A percentile compares a stretch with the other conserved stretches of the same genome.
These are phyloP conservation scores for Plasmodium relictum DNA, from an alignment of 169 alveolate genomes.

Conservation along the genomic window DNA sequence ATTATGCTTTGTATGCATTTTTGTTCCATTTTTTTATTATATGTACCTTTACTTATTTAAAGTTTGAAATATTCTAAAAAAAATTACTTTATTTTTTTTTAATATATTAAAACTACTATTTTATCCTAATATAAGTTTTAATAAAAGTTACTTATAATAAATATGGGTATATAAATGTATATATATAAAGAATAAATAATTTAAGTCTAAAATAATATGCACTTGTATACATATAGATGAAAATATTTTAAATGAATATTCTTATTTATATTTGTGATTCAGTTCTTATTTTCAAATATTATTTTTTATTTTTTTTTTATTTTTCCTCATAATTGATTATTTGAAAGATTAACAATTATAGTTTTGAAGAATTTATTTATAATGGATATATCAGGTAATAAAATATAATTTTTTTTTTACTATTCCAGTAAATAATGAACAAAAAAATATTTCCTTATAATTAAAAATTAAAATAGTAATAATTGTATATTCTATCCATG, in stretches of 20 bases:
- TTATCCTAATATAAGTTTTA: too few relatives aligned
- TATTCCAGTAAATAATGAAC: too few relatives aligned
- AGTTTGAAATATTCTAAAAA: too few relatives aligned
- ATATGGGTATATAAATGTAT: background rate
- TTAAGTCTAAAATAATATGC: slow-evolving; percentile 4
- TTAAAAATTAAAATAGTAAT: too few relatives aligned
- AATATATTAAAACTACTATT: too few relatives aligned
- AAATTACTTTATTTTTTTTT: too few relatives aligned
- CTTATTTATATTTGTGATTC: background rate
- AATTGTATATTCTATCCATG: too few relatives aligned
- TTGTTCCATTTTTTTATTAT: too few relatives aligned
- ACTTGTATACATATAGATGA: background rate
- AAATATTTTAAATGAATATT: too few relatives aligned
- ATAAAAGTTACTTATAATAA: background rate
- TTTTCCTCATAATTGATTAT: background rate
- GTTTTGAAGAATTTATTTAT: background rate
- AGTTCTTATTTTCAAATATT: background rate
- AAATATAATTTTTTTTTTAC: slow-evolving; percentile 4
- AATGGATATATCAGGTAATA: background rate
- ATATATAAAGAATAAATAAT: background rate
- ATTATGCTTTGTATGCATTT: too few relatives aligned
- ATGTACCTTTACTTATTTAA: too few relatives aligned
- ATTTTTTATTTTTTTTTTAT: background rate
- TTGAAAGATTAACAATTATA: background rate
- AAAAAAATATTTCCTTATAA: too few relatives aligned